Evolutionary conservation across 2,329 filamentous ascomycete species (phyloP).

Genomic region (Apiospora aurea): DNA sequence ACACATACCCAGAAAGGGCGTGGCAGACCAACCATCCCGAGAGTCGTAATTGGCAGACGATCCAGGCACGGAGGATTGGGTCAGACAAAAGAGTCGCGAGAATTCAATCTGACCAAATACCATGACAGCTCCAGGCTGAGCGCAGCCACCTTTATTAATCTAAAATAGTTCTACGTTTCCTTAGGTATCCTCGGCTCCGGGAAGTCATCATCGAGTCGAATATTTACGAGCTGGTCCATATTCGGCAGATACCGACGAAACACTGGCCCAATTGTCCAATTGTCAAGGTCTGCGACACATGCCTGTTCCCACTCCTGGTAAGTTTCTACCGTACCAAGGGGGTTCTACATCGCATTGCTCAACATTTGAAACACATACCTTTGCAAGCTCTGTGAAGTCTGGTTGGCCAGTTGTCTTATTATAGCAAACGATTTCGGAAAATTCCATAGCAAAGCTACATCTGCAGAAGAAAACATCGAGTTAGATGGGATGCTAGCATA

Average conservation of each 20-base stretch:
- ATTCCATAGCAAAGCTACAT: background rate
- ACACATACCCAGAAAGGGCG: background rate
- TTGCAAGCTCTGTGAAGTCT: conserved; percentile 12
- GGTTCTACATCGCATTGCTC: background rate
- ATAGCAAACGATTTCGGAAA: background rate
- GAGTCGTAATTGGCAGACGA: too few species aligned
- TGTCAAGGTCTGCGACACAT: conserved; percentile 7
- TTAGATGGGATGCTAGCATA: background rate
- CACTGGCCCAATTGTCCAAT: conserved; percentile 11
- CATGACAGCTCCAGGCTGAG: background rate
- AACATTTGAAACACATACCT: background rate
- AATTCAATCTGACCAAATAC: background rate
- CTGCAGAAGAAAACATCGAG: background rate
- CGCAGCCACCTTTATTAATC: background rate
- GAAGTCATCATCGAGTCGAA: background rate
- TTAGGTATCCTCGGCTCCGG: background rate
- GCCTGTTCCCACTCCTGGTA: background rate
- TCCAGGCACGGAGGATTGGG: too few species aligned
- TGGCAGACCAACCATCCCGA: background rate
- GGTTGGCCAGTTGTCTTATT: conserved; percentile 18
- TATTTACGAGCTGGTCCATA: conserved; percentile 9
- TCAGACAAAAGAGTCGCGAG: background rate
- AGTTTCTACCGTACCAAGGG: background rate
- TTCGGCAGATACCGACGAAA: conserved; percentile 11
- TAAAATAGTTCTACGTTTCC: background rate